These are phyloP conservation scores for Penicillium nordicum DNA, from an alignment of 2,329 filamentous ascomycete genomes.

Conservation along the genomic window DNA sequence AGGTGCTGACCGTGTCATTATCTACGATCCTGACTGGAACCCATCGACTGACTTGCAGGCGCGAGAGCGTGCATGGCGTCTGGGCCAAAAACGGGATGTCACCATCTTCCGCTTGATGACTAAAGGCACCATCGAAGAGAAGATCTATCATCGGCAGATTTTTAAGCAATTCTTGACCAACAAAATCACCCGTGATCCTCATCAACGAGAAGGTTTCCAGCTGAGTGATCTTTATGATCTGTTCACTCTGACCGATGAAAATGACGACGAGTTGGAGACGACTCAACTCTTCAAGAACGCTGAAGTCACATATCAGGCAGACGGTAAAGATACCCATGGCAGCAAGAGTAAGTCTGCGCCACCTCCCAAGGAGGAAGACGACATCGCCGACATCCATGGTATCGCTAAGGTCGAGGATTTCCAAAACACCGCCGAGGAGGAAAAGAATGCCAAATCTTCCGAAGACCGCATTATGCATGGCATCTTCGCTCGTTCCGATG, in stretches of 20 bases:
- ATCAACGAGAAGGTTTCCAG: slow-evolving; percentile 87
- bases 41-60: slow-evolving; percentile 95
- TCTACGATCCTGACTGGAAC: slow-evolving; percentile 99
- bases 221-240: slow-evolving; percentile 87
- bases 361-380: slow-evolving; percentile 33
- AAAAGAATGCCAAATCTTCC: slow-evolving; percentile 33
- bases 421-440: slow-evolving; percentile 47
- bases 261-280: slow-evolving; percentile 73
- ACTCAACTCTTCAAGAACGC: slow-evolving; percentile 84
- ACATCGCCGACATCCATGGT: slow-evolving; percentile 55
- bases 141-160: slow-evolving; percentile 97
- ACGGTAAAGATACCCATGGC: slow-evolving; percentile 13
- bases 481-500: slow-evolving; percentile 79
- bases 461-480: slow-evolving; percentile 81
- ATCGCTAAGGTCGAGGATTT: slow-evolving; percentile 65
- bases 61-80: slow-evolving; percentile 88
- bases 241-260: slow-evolving; percentile 70
- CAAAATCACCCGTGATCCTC: slow-evolving; percentile 91
- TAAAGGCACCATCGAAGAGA: slow-evolving; percentile 95
- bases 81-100: slow-evolving; percentile 92
- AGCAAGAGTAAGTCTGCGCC: not conserved
- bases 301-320: slow-evolving; percentile 63
- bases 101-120: slow-evolving; percentile 98
- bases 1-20: slow-evolving; percentile 91
- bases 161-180: slow-evolving; percentile 98